Evolutionary conservation across 2,329 filamentous ascomycete genomes (phyloP), one percentile per base, ranked within the genome.

Genomic region (Xylaria sp.): DNA sequence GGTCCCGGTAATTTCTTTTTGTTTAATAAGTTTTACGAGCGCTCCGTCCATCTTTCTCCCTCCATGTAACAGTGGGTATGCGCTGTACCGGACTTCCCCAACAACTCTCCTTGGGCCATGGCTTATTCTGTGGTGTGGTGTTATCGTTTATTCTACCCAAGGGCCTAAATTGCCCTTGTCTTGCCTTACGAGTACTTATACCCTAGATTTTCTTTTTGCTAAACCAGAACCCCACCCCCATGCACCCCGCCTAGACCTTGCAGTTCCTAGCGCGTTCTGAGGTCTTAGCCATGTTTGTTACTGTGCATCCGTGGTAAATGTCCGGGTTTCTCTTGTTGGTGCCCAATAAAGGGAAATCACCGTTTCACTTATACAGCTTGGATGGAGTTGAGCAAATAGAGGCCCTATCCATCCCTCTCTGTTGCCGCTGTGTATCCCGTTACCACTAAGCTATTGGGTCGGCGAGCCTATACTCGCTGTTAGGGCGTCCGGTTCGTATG

Each of bases 171-270:
- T 28, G 12, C 20, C 48, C 48, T 28, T 51, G 20, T 20, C 48
- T 51, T 8, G 48, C 23, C 10, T 23, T 28, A 28, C 3, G 28
- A 28, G 28, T 28, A 28, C 28, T 25, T 31, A 18, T 52, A 52
- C 49, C 49, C 49, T 23, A 52, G 49, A 52, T 52, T 52, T 52
- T 52, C 49, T 52, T 52, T 52, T 52, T 25, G 13, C 23, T 28
- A 7, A 52, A 1, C 8, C 4, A 49, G 46, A 49, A 1, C 46
- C n/a, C n/a, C n/a, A 13, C 8, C n/a, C 12, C 13, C 41, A 49
- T 13, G n/a, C 46, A 25, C 46, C 46, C 8, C 46, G 10, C n/a
- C 20, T 25, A 9, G 1, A 23, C 4, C 20, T 49, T 23, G 9
- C n/a, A 28, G 10, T 25, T 1, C 46, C 20, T 49, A 49, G 46